These are phyloP conservation scores for Cadophora sp. DNA, from an alignment of 2,329 filamentous ascomycete species.

Conservation along the genomic window DNA sequence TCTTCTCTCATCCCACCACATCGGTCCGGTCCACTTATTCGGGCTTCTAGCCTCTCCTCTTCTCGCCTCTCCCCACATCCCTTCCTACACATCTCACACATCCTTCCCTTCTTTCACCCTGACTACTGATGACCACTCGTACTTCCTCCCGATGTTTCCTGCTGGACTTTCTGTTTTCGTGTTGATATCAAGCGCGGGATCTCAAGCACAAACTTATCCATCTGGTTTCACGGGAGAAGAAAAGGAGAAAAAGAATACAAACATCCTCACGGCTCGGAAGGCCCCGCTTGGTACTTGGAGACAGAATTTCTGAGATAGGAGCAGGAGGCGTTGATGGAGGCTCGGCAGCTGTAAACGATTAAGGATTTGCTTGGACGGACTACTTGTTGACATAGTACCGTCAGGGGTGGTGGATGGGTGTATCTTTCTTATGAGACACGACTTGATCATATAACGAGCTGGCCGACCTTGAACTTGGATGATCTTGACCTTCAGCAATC, in stretches of 20 bases:
- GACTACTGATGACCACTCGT: conserved; percentile 1
- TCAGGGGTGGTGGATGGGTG: conserved; percentile 27
- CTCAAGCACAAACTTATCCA: conserved; percentile 23
- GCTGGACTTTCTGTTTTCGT: conserved; percentile 5
- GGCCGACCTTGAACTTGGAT: background rate
- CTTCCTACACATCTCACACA: conserved; percentile 8
- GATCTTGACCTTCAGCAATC: background rate
- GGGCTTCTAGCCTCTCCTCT: background rate
- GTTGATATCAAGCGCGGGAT: conserved; percentile 5
- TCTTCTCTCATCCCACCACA: conserved; percentile 27
- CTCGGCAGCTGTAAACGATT: conserved; percentile 14
- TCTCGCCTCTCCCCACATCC: conserved; percentile 24
- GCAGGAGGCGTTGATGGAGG: background rate
- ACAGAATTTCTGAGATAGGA: conserved; percentile 6
- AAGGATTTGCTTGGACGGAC: background rate
- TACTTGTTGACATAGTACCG: conserved; percentile 3
- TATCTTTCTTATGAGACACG: conserved; percentile 19
- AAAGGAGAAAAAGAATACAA: conserved; percentile 8
- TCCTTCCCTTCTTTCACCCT: background rate
- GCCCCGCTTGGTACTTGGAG: conserved; percentile 17
- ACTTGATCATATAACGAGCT: conserved; percentile 27
- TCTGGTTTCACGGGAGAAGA: conserved; percentile 20
- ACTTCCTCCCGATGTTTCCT: conserved; percentile 18
- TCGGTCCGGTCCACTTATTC: conserved; percentile 27
- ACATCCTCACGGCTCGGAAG: conserved; percentile 26